A percentile compares a stretch with the other conserved stretches of the same genome.
Evolutionary conservation across 2,329 filamentous ascomycete genomes (phyloP).

Genomic region (Cytospora piceae): DNA sequence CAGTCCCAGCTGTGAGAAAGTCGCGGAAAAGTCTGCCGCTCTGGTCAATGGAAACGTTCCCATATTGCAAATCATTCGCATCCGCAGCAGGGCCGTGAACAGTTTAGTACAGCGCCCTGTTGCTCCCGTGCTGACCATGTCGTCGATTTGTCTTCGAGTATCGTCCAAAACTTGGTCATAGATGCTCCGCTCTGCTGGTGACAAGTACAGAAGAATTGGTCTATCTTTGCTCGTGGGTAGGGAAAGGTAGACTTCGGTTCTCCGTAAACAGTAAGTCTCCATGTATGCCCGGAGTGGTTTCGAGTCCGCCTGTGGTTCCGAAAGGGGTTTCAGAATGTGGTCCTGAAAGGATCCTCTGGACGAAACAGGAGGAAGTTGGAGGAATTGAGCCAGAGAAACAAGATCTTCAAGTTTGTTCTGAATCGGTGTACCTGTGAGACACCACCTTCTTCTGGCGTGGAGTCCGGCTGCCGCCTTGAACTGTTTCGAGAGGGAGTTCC

Average conservation of each 20-base stretch:
- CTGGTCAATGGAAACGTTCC: conserved; percentile 3
- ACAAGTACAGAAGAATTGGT: conserved; percentile 35
- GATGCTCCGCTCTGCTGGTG: not conserved
- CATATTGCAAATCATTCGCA: conserved; percentile 17
- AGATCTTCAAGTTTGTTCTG: conserved; percentile 58
- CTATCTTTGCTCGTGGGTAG: conserved; percentile 32
- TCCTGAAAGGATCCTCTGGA: conserved; percentile 45
- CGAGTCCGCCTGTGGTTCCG: conserved; percentile 34
- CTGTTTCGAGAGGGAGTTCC: conserved; percentile 49
- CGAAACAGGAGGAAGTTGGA: conserved; percentile 48
- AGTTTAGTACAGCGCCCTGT: conserved; percentile 4
- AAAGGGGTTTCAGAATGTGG: conserved; percentile 47
- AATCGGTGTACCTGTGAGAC: conserved; percentile 57
- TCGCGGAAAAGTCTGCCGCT: not conserved
- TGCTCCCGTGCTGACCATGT: conserved; percentile 4
- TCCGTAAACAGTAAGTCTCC: conserved; percentile 46
- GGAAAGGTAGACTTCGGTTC: conserved; percentile 45
- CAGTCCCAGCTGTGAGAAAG: not conserved
- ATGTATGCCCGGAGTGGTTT: conserved; percentile 42
- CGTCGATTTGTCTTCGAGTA: conserved; percentile 2
- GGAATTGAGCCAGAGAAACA: conserved; percentile 53
- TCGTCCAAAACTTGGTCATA: not conserved
- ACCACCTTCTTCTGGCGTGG: conserved; percentile 52
- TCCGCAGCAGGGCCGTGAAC: conserved; percentile 5
- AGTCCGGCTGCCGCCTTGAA: conserved; percentile 49